phyloP scores from a whole-genome alignment of 352 stramenopile genomes.

The Globisporangium acanthophoron region DNA sequence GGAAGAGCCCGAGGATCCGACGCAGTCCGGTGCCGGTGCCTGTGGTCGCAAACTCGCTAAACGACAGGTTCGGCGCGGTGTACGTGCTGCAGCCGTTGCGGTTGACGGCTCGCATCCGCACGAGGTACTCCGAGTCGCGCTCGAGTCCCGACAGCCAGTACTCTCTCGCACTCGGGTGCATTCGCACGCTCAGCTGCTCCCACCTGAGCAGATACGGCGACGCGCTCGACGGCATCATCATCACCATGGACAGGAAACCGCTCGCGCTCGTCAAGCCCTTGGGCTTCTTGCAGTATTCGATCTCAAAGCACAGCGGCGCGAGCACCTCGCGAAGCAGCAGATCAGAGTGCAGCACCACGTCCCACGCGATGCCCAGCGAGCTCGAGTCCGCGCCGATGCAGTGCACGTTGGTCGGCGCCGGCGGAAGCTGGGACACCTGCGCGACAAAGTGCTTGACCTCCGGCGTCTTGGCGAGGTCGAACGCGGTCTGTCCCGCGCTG shows the following conservation, averaged over 20 bases:
- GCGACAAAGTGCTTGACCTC: constrained; percentile 36
- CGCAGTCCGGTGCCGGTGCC: constrained; percentile 1
- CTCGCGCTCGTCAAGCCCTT: constrained; percentile 34
- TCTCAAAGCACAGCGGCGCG: constrained; percentile 39
- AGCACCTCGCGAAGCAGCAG: constrained; percentile 26
- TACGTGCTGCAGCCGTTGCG: constrained; percentile 61
- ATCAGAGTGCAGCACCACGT: constrained; percentile 28
- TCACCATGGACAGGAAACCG: constrained; percentile 44
- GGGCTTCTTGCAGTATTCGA: constrained; percentile 63
- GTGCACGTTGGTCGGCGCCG: constrained; percentile 23
- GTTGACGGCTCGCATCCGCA: constrained; percentile 53
- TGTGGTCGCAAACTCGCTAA: constrained; percentile 34
- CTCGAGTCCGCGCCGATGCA: constrained; percentile 48
- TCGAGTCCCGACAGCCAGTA: constrained; percentile 57
- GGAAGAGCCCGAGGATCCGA: constrained; percentile 12
- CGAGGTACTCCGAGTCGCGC: constrained; percentile 48
- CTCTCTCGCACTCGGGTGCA: constrained; percentile 43
- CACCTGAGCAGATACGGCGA: constrained; percentile 38
- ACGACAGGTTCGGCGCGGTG: constrained; percentile 32
- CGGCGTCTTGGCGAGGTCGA: constrained; percentile 38
- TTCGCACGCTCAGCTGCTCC: constrained; percentile 36
- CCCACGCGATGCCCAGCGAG: constrained; percentile 55
- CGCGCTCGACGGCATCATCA: constrained; percentile 30
- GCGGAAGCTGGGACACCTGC: constrained; percentile 28
- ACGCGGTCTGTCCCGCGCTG: constrained; percentile 28